Base-by-base conservation (phyloP, 805 yeast species). In the Lipomyces spencermartinsiae region DNA sequence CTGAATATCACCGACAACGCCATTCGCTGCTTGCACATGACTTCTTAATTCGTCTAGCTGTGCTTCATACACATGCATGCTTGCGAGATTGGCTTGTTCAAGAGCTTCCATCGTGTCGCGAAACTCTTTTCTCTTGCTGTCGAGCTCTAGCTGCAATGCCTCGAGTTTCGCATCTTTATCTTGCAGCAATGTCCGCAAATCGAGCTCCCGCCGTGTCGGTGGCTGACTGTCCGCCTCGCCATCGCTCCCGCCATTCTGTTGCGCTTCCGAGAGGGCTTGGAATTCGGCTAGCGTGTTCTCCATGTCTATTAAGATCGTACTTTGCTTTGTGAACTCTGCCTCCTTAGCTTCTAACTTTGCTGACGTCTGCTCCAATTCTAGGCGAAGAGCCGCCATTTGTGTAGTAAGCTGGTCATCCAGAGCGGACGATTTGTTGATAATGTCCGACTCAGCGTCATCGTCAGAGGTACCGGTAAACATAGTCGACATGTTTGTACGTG, bases 231-330 rank as follows among this genome's bases (percentile, higher is more conserved):
- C 63, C 10, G 12, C 22, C 14, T 35, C 33, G 72, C 74, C 57
- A 73, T 75, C 58, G 73, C 77, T 75, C 73, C 73, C 46, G 73
- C 10, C 56, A 53, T 9, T 53, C 16, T 53, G 22, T 7, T 16
- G 34, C 35, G 58, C 63, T 29, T 68, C 70, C 14, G 70, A 55
- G 46, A 76, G 63, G 37, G 62, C 57, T 58, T 75, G 74, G 31
- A 75, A 72, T 59, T 86, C 86, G 55, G 80, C 80, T 1, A 86
- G 82, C 1, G 86, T 83, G 9, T 76, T 73, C 70, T 83, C 84
- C 71, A 86, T 75, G 33, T 86, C 88, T 61, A 78, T 77, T 56
- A 87, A 77, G 59, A 86, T 81, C n/a, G 75, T 74, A 58, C 79
- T 78, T 67, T 86, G 83, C 67, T 82, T 85, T 19, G 75, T 76